Conservation (phyloP, 1,139 yeast species). For the Nakaseomyces kungkrabaensis region DNA sequence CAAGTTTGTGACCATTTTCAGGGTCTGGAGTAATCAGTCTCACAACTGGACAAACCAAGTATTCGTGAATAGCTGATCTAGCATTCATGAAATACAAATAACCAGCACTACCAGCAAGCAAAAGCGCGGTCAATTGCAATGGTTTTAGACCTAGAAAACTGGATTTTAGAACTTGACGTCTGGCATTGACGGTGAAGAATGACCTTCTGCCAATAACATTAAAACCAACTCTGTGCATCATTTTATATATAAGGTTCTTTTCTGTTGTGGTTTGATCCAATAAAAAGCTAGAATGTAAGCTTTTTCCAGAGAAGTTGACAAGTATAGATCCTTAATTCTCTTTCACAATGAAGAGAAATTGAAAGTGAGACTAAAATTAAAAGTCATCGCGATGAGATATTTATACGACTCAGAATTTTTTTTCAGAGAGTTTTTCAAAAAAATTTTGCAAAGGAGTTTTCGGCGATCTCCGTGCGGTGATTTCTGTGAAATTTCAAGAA, state of each 20-base stretch:
- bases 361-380: not conserved
- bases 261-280: not conserved
- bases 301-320: too few species aligned
- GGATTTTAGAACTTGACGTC: slow-evolving; percentile 15
- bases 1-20: slow-evolving; percentile 74
- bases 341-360: not conserved
- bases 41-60: slow-evolving; percentile 64
- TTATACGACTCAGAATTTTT: slow-evolving; percentile 1
- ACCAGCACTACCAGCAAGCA: slow-evolving; percentile 32
- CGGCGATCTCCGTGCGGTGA: not conserved
- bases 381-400: not conserved
- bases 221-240: slow-evolving; percentile 10
- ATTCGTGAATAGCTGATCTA: slow-evolving; percentile 74
- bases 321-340: too few species aligned
- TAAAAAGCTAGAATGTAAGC: too few species aligned
- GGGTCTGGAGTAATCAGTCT: slow-evolving; percentile 61
- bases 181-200: slow-evolving; percentile 7
- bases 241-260: not conserved
- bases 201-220: slow-evolving; percentile 10
- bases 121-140: slow-evolving; percentile 25
- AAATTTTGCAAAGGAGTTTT: not conserved
- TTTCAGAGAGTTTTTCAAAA: not conserved
- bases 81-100: slow-evolving; percentile 55
- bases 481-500: not conserved
- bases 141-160: slow-evolving; percentile 17